Base-by-base conservation (phyloP, 192 early-diverging fungal genomes). In the Coemansia sp. region DNA sequence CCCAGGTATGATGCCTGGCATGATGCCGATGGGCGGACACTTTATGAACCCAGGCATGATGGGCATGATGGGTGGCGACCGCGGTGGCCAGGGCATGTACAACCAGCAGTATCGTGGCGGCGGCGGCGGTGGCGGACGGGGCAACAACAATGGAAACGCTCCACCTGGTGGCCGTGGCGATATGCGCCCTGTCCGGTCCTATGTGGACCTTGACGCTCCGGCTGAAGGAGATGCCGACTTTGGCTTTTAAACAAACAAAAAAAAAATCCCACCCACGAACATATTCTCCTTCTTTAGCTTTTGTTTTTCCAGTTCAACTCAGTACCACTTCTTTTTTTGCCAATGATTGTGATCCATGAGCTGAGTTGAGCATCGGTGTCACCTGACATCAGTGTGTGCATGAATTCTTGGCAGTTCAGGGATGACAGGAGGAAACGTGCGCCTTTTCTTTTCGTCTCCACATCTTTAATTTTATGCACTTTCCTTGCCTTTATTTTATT, bases 181-280 rank as follows among this genome's bases (percentile, higher is more conserved):
- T 70, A 92, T 93, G 43, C 88, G 95, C 12, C 88, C 90, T 52
- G 87, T 97, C 55, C 92, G 92, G 67, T 92, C 89, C 22, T 97
- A 97, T 68, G 90, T 93, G 43, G 95, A 97, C 71, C 78, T 97
- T 38, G 95, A 97, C 80, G 92, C 91, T 46, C 94, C 95, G 5
- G 91, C 90, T 24, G 92, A 92, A 55, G 90, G 88, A 27, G 91
- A 89, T 44, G 84, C 89, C 63, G 91, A 93, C 64, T 80, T 78
- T 80, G 83, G 83, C 31, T 85, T 85, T 68, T 85, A 77, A 27
- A 60, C 24, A 33, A 27, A 15, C 34, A 36, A 38, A 38, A 38
- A 27, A 47, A 20, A 8, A 29, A 24, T 24, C 24, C 24, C 24
- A 12, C 34, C 3, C 61, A n/a, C 41, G 13, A 41, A 29, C 38